Conservation (phyloP, 768 basidiomycete species). For the Cubamyces sp. region DNA sequence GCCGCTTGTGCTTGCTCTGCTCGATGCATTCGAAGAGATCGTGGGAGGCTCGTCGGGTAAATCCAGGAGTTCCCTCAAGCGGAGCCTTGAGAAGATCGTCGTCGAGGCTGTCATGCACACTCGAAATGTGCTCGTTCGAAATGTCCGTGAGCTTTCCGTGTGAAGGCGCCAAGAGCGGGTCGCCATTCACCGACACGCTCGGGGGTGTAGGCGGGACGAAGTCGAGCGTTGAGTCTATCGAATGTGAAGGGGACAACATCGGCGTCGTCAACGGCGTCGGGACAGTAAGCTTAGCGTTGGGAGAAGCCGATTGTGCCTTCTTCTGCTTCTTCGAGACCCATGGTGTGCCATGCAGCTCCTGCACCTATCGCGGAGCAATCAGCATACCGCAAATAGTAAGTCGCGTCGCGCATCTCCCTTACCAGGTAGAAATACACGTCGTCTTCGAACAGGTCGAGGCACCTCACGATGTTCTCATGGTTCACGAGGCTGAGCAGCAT, state of each 20-base stretch:
- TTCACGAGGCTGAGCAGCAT: slow-evolving; percentile 72
- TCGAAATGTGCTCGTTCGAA: slow-evolving; percentile 2
- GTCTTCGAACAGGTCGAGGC: slow-evolving; percentile 86
- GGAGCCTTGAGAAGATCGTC: slow-evolving; percentile 22
- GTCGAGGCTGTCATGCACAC: slow-evolving; percentile 9
- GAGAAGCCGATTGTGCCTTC: slow-evolving; percentile 32
- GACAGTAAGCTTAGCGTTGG: slow-evolving; percentile 31
- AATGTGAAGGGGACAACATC: slow-evolving; percentile 59
- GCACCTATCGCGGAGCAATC: slow-evolving; percentile 55
- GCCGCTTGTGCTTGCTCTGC: slow-evolving; percentile 75
- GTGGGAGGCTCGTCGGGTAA: slow-evolving; percentile 77
- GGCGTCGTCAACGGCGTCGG: slow-evolving; percentile 62
- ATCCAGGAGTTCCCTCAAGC: slow-evolving; percentile 35
- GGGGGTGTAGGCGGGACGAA: slow-evolving; percentile 50
- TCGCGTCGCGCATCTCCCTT: slow-evolving; percentile 34
- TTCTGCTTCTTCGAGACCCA: slow-evolving; percentile 62
- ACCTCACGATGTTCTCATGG: slow-evolving; percentile 83
- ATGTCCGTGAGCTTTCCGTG: slow-evolving; percentile 2
- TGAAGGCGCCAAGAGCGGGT: slow-evolving; percentile 10
- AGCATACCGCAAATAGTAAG: slow-evolving; percentile 13
- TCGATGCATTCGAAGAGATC: slow-evolving; percentile 97
- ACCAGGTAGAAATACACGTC: slow-evolving; percentile 85
- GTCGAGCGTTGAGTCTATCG: slow-evolving; percentile 48
- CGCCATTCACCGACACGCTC: slow-evolving; percentile 5
- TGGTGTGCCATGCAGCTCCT: slow-evolving; percentile 91